Evolutionary conservation across 352 stramenopile genomes (phyloP).

Genomic region (Saprolegnia diclina): DNA sequence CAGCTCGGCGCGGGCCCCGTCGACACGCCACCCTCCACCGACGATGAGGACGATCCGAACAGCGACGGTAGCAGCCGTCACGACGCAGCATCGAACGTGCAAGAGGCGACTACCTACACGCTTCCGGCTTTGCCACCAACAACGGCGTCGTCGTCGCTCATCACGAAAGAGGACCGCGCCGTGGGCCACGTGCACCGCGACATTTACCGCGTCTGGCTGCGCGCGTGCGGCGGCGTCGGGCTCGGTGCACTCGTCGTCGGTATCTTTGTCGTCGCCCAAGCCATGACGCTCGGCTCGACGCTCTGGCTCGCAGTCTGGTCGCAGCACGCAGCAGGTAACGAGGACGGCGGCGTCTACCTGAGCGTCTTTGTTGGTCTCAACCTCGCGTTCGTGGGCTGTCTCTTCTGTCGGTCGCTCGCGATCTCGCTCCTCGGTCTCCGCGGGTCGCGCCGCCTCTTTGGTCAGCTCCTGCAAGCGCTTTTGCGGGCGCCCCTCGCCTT

Average conservation of each 20-base stretch:
- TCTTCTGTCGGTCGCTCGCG: slow-evolving; percentile 57
- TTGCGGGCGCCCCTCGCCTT: slow-evolving; percentile 82
- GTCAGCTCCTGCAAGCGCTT: slow-evolving; percentile 48
- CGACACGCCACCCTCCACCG: slow-evolving; percentile 26
- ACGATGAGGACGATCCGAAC: slow-evolving; percentile 31
- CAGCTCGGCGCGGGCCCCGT: slow-evolving; percentile 34
- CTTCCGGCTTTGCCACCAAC: slow-evolving; percentile 39
- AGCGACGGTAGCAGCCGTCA: slow-evolving; percentile 31
- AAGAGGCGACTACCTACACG: slow-evolving; percentile 34
- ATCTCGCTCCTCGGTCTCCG: slow-evolving; percentile 54
- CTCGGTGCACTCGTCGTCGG: slow-evolving; percentile 40
- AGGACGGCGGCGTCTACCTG: slow-evolving; percentile 56
- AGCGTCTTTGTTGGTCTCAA: slow-evolving; percentile 78
- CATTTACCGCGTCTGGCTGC: slow-evolving; percentile 53
- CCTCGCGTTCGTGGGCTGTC: slow-evolving; percentile 42
- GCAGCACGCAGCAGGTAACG: slow-evolving; percentile 34
- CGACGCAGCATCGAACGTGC: slow-evolving; percentile 42
- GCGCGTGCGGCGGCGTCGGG: slow-evolving; percentile 43
- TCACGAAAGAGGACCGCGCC: slow-evolving; percentile 37
- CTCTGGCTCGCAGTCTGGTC: slow-evolving; percentile 95
- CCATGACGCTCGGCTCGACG: slow-evolving; percentile 21
- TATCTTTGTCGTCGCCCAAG: slow-evolving; percentile 39
- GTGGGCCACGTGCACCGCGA: slow-evolving; percentile 38
- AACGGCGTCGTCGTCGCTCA: slow-evolving; percentile 46
- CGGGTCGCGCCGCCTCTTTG: slow-evolving; percentile 54